Base-by-base conservation (phyloP, 306 rosid species). In the Ammopiptanthus mongolicus region DNA sequence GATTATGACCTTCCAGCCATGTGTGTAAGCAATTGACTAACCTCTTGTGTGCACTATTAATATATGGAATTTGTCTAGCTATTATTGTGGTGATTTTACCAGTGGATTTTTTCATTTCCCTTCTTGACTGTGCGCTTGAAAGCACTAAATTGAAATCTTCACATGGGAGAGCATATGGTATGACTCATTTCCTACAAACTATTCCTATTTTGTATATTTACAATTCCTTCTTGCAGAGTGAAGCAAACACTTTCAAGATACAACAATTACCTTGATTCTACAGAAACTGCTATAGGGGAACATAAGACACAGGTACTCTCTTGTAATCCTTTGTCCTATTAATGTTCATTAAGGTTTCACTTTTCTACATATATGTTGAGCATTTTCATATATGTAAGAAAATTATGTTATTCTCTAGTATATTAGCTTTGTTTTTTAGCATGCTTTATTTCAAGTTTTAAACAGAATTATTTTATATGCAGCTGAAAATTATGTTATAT, bases 241-340 rank as follows among this genome's bases (percentile, higher is more conserved):
- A 86, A 72, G 64, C 78, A 52, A 39, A 96, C 97, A 42, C 87
- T 96, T 68, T 73, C 98, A 74, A 96, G 99, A 81, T 96, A 96
- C 86, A 89, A 82, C 74, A 85, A 87, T 80, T 88, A 88, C 66
- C 17, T 79, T 29, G 96, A 89, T 77, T 80, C 88, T 81, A 57
- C 91, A 22, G 96, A 90, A 57, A 56, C 55, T 12, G 76, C 83
- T 37, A 25, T 31, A 4, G 88, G 63, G 57, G 88, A 85, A 73
- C 75, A 39, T 66, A 84, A 79, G 66, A 64, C 82, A 52, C 92
- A 92, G 98, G 97, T 96, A 81, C 67, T 71, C 53, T 48, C 21
- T 83, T 65, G 2, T 37, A 74, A 28, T 19, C 57, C 28, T 46
- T 53, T 57, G 41, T 48, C 47, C 33, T 14, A 34, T 18, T 69